Conservation (phyloP, 768 basidiomycete species). For the Austroboletus festivus region DNA sequence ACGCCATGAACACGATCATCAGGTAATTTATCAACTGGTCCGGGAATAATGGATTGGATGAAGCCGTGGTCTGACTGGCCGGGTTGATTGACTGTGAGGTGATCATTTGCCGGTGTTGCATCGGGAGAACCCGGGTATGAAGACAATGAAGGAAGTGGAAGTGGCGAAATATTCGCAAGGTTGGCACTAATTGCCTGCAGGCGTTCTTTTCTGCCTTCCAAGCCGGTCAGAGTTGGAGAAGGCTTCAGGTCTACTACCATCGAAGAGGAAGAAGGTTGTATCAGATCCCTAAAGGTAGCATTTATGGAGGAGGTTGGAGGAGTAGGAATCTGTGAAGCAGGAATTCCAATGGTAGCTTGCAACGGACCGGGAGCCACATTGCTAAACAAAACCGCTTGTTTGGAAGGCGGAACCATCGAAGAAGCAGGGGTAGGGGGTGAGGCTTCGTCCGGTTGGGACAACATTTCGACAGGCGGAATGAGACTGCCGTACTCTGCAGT, state of each 20-base stretch:
- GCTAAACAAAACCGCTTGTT: neutral
- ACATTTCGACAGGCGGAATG: constrained; percentile 32
- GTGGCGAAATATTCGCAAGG: constrained; percentile 11
- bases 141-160: constrained; percentile 4
- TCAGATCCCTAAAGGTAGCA: neutral
- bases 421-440: constrained; percentile 13
- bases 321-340: neutral
- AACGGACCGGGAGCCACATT: neutral
- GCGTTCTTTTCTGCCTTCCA: constrained; percentile 10
- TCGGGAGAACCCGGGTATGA: constrained; percentile 3
- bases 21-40: neutral
- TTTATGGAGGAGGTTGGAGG: neutral
- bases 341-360: neutral
- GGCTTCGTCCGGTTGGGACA: constrained; percentile 19
- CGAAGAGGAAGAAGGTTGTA: too few relatives aligned
- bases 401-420: neutral
- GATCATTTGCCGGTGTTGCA: neutral
- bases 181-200: constrained; percentile 13
- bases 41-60: constrained; percentile 1
- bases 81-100: neutral
- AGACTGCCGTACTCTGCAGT: constrained; percentile 9
- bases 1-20: neutral
- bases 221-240: constrained; percentile 1
- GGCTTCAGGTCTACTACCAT: constrained; percentile 3
- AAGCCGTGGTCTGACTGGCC: neutral